A percentile compares a stretch with the other conserved stretches of the same genome.
Evolutionary conservation across 2,329 filamentous ascomycete species (phyloP).

Genomic region (Ophiosphaerella herpotricha): DNA sequence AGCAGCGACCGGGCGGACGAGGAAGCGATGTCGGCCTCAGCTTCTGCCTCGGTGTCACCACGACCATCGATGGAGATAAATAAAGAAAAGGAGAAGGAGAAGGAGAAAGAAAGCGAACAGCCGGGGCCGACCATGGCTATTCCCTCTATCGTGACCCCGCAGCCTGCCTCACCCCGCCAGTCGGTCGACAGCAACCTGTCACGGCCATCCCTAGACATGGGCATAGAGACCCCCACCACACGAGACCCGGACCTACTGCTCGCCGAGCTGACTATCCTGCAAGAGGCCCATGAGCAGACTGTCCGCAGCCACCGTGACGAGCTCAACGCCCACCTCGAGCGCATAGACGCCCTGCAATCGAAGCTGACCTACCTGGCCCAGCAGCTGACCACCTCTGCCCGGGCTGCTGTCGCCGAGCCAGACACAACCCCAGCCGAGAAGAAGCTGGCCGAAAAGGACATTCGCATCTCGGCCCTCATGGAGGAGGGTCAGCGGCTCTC

Average conservation of each 20-base stretch:
- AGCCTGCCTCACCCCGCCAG: slow-evolving; percentile 34
- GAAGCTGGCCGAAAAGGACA: slow-evolving; percentile 85
- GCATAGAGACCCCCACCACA: slow-evolving; percentile 4
- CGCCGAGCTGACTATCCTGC: slow-evolving; percentile 54
- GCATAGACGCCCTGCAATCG: slow-evolving; percentile 87
- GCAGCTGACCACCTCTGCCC: slow-evolving; percentile 76
- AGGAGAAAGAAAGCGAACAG: too few relatives aligned
- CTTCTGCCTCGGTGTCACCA: slow-evolving; percentile 8
- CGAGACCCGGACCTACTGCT: slow-evolving; percentile 45
- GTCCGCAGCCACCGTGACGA: slow-evolving; percentile 76
- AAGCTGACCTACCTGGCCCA: slow-evolving; percentile 88
- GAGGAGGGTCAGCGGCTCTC: slow-evolving; percentile 90
- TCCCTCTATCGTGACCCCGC: slow-evolving; percentile 37
- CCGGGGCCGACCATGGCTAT: slow-evolving; percentile 26
- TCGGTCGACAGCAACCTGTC: slow-evolving; percentile 41
- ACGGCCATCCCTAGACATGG: slow-evolving; percentile 34
- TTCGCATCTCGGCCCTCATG: slow-evolving; percentile 86
- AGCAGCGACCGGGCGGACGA: slow-evolving; percentile 54
- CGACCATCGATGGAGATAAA: slow-evolving; percentile 35
- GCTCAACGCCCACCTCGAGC: slow-evolving; percentile 79
- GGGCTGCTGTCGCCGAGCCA: slow-evolving; percentile 61
- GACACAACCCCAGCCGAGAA: slow-evolving; percentile 60
- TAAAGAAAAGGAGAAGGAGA: too few relatives aligned
- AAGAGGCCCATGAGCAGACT: slow-evolving; percentile 55
- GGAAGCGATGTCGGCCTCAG: slow-evolving; percentile 56